Evolutionary conservation across 495 filamentous ascomycete genomes (phyloP), one percentile per base, ranked within the genome.

Genomic region (Trichoderma parareesei): DNA sequence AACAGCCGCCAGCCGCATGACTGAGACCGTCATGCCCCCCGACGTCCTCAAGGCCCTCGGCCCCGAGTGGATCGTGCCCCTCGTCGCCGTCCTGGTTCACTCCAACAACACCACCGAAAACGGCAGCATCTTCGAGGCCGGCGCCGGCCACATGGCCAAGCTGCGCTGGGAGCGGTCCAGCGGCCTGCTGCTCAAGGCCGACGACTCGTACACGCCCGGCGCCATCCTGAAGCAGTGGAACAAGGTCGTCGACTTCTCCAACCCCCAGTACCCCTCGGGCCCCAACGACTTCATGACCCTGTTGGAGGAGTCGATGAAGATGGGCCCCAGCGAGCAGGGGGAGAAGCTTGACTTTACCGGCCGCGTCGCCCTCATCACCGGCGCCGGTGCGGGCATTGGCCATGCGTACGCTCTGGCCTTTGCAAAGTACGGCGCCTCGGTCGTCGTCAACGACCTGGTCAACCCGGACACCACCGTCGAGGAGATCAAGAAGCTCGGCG

Each of bases 21-120:
- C 94, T 44, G 86, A 94, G 73, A 98, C 94, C 49, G 82, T 98
- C 63, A 98, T 98, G 95, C 95, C 94, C 59, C 92, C 90, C 2
- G 95, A 98, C 69, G 82, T 97, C 27, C 82, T 98, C 61, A 87
- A 90, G 64, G 87, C 86, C 72, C 83, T 98, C 65, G 93, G 91
- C 83, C 94, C 94, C 55, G 92, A 96, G 64, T 97, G 92, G 92
- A 87, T 98, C 65, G 91, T 98, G 59, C 94, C 94, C 18, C 82
- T 98, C 43, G 94, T 98, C 27, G 95, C 94, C 57, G 85, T 90
- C 62, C 82, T 98, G 53, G 88, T 88, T 11, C 94, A 98, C 84
- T 87, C 90, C 68, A 92, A 87, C 70, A 97, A 97, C 80, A 79
- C 76, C 80, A 79, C 76, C 57, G 94, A 98, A 80, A 90, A 83